Conservation (phyloP, 2,329 filamentous ascomycete genomes). For the Exophiala xenobiotica region DNA sequence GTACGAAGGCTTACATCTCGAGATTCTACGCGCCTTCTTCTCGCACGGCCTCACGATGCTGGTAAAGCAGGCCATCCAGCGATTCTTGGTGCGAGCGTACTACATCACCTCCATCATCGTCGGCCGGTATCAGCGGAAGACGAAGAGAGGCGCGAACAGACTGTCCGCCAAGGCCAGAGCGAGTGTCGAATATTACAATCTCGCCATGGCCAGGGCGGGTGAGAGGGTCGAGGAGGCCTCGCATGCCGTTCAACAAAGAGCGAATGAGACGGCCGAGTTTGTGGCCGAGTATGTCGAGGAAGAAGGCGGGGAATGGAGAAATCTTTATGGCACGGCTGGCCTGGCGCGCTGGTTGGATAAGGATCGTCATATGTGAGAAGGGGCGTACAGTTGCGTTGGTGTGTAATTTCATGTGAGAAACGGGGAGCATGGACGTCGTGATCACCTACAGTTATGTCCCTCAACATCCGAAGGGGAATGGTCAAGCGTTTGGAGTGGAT, state of each 20-base stretch:
- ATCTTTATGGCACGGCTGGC: slow-evolving; percentile 36
- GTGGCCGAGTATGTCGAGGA: slow-evolving; percentile 48
- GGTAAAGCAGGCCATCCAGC: slow-evolving; percentile 75
- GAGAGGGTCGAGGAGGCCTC: slow-evolving; percentile 35
- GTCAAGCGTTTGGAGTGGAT: too few species aligned
- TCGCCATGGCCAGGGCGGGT: slow-evolving; percentile 40
- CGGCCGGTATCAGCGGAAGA: slow-evolving; percentile 36
- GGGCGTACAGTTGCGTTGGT: too few species aligned
- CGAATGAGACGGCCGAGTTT: slow-evolving; percentile 46
- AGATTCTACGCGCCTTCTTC: slow-evolving; percentile 80
- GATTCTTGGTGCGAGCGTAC: slow-evolving; percentile 69
- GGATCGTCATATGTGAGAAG: slow-evolving; percentile 7
- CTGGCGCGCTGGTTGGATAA: slow-evolving; percentile 28
- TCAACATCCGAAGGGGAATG: too few species aligned
- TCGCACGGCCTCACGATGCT: slow-evolving; percentile 85
- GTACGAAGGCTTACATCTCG: slow-evolving; percentile 73
- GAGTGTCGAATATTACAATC: slow-evolving; percentile 43
- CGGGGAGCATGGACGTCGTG: too few species aligned
- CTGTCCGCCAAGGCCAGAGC: slow-evolving; percentile 38
- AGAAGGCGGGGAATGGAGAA: slow-evolving; percentile 41
- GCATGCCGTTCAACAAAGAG: slow-evolving; percentile 24
- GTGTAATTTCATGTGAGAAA: too few species aligned
- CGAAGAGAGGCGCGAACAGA: slow-evolving; percentile 37
- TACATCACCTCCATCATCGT: slow-evolving; percentile 59
- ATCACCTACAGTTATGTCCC: too few species aligned